phyloP scores from a whole-genome alignment of 2,329 filamentous ascomycete species.

The Trichoderma brevicompactum region DNA sequence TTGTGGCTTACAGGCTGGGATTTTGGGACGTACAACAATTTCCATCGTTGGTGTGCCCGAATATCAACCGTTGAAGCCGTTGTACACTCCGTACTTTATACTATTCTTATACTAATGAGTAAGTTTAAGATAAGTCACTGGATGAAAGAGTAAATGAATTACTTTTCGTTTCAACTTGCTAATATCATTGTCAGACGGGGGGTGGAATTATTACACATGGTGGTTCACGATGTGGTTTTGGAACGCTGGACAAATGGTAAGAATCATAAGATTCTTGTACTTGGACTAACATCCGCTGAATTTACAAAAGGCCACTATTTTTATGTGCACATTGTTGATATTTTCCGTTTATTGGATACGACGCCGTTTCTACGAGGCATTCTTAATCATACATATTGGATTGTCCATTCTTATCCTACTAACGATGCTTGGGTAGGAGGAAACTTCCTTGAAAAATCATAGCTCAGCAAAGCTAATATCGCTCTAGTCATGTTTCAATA shows the following conservation, averaged over 20 bases:
- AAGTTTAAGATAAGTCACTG: background rate
- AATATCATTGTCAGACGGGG: conserved; percentile 42
- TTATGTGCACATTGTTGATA: conserved; percentile 51
- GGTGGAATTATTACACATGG: conserved; percentile 41
- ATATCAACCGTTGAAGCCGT: conserved; percentile 65
- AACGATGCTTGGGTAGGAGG: conserved; percentile 56
- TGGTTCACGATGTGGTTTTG: conserved; percentile 54
- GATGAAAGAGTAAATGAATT: background rate
- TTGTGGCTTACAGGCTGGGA: conserved; percentile 72
- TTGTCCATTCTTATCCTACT: conserved; percentile 55
- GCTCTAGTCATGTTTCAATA: conserved; percentile 52
- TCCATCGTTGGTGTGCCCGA: conserved; percentile 69
- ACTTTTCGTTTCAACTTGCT: background rate
- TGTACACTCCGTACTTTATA: conserved; percentile 65
- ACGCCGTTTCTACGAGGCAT: conserved; percentile 56
- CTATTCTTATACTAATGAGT: conserved; percentile 49
- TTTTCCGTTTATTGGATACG: conserved; percentile 58
- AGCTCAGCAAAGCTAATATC: background rate
- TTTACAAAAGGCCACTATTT: conserved; percentile 44
- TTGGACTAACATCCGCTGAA: background rate
- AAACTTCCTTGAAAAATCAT: background rate
- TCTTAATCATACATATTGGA: conserved; percentile 55
- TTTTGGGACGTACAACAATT: conserved; percentile 67
- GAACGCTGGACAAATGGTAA: conserved; percentile 53
- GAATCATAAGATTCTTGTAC: conserved; percentile 31